Evolutionary conservation across 768 basidiomycete species (phyloP), one percentile per base, ranked within the genome.

Genomic region (Termitomyces sp.): DNA sequence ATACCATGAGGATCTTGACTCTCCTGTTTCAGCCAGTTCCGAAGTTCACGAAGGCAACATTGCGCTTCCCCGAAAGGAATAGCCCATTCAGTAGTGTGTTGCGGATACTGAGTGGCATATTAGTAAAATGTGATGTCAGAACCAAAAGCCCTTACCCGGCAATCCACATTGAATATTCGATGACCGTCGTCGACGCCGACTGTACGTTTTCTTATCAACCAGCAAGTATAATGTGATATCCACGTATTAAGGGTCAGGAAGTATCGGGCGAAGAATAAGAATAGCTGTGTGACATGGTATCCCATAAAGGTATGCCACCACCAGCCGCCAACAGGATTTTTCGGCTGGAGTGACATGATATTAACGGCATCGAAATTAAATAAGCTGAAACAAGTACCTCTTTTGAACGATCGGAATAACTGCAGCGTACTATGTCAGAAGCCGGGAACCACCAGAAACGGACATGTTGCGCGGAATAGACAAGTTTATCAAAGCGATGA

Each of bases 71-170:
- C 75, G 63, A 87, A 87, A 6, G 95, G 93, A 39, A 99, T 80
- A 5, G 93, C 92, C 88, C 94, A 96, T 73, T 99, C 97, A 12
- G 92, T 93, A 2, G 97, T 98, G 72, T 94, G 88, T 72, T 98
- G 95, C 1, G 85, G 86, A 72, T 88, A 93, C 93, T 95, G 16
- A 11, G 46, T 12, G 18, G 13, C 5, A 44, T 22, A 34, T 63
- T 22, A 42, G 45, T n/a, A 24, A 6, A 33, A 44, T 24, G 1
- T 41, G 18, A 42, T 18, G 13, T 4, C 24, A 41, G 30, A 42
- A 42, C 18, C 1, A 1, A 11, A 27, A 20, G 13, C 30, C 78
- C 91, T 67, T 71, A 94, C 92, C 74, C 91, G 81, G 74, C 92
- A 95, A 63, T 98, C 95, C 60, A 97, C 79, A 69, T 98, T 98